Base-by-base conservation (phyloP, 768 basidiomycete species). In the Rhizopogon salebrosus region DNA sequence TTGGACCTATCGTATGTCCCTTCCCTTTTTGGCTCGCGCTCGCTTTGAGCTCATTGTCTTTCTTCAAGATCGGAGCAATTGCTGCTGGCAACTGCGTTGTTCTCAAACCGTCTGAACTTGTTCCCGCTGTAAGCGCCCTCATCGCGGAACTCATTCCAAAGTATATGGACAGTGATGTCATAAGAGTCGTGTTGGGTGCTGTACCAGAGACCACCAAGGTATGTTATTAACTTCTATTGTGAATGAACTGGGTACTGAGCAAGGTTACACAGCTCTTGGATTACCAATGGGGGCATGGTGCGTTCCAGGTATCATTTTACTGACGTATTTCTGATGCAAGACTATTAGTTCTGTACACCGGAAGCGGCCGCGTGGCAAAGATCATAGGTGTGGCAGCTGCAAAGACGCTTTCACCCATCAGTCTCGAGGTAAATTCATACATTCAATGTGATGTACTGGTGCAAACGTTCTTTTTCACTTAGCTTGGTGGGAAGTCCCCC, bases 401-500 rank as follows among this genome's bases (percentile, higher is more conserved):
- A 2, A 85, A 92, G 65, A 78, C 80, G 50, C 65, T 93, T 7
- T 87, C 89, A 0, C 89, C 89, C 0, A 71, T 88, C 39, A 75
- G 79, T 27, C 72, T 80, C 38, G 83, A 84, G 72, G 72, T 80
- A 29, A 7, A 70, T 56, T 11, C 11, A 20, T 24, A 40, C 35
- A 31, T 49, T 48, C 41, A 39, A 13, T 16, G 5, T 10, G 0
- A n/a, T 24, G 20, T 11, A 23, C 43, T 48, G 2, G 36, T 36
- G 16, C 3, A 5, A 41, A 39, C 26, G 0, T 7, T 42, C 16
- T 54, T 27, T 0, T 6, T 42, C 18, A 53, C 52, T 24, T 55
- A 83, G 82, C 80, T 83, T 26, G 82, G 82, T 62, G 85, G 89
- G 23, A 90, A 92, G 65, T 83, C 79, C 1, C 89, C 90, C 1